These are phyloP conservation scores for Tulasnella sp. DNA, from an alignment of 768 basidiomycete genomes.

Conservation along the genomic window DNA sequence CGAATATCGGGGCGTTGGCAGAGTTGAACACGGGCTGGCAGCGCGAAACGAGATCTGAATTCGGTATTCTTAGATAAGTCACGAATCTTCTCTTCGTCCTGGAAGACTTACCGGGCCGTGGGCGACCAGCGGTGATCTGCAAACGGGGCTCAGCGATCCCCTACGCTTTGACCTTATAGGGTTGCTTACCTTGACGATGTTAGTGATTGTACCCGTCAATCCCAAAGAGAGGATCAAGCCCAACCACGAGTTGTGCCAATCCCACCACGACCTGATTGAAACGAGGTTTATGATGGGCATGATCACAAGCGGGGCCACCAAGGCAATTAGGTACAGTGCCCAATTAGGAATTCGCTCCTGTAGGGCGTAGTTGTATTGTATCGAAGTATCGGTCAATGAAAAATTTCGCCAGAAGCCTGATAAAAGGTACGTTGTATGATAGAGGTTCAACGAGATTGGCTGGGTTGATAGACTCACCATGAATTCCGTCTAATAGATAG, in stretches of 20 bases:
- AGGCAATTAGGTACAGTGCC: conserved; percentile 48
- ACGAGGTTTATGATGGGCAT: conserved; percentile 70
- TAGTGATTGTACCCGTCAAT: conserved; percentile 79
- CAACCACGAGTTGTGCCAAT: conserved; percentile 63
- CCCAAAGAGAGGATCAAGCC: conserved; percentile 66
- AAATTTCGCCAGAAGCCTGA: conserved; percentile 67
- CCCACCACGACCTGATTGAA: conserved; percentile 86
- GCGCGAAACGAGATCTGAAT: conserved; percentile 63
- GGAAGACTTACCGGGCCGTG: conserved; percentile 68
- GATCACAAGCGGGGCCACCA: conserved; percentile 69
- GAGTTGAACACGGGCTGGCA: conserved; percentile 72
- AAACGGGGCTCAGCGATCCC: conserved; percentile 11
- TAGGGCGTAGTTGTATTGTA: conserved; percentile 57
- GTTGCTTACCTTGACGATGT: conserved; percentile 74
- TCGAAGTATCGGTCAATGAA: conserved; percentile 71
- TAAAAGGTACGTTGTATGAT: background rate
- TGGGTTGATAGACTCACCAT: conserved; percentile 47
- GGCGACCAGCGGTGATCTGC: conserved; percentile 70
- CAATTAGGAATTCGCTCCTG: conserved; percentile 74
- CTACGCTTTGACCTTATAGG: background rate
- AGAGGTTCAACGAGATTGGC: background rate
- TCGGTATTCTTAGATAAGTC: background rate
- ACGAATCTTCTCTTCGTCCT: conserved; percentile 16
- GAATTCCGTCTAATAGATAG: conserved; percentile 63
- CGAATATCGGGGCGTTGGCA: conserved; percentile 64